Evolutionary conservation across 225 moss, liverwort and hornwort genomes (phyloP).

Genomic region (Polytrichum commune): DNA sequence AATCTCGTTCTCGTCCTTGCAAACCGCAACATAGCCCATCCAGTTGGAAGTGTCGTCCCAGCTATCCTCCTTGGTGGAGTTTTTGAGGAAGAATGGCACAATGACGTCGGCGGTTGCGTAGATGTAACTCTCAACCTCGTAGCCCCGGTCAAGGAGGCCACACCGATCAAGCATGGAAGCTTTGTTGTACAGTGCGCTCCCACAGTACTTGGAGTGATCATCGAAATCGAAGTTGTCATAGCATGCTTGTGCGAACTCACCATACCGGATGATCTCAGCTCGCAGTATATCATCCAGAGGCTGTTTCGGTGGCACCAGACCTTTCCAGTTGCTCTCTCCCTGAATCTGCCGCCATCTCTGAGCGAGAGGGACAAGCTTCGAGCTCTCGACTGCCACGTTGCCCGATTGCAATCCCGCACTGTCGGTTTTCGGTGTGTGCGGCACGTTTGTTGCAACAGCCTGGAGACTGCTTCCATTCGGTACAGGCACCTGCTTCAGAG

Average conservation of each 20-base stretch:
- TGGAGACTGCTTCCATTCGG: not conserved
- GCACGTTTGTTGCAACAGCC: not conserved
- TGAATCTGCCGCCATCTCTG: conserved; percentile 60
- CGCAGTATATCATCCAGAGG: conserved; percentile 48
- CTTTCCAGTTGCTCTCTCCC: conserved; percentile 48
- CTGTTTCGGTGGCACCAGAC: conserved; percentile 30
- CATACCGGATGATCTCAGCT: conserved; percentile 64
- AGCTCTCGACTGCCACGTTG: not conserved
- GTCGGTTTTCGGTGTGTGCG: not conserved
- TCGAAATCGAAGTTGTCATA: conserved; percentile 67
- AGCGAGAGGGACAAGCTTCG: not conserved
- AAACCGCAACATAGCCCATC: conserved; percentile 71
- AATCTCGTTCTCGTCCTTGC: conserved; percentile 45
- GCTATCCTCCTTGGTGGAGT: not conserved
- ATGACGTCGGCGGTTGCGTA: conserved; percentile 55
- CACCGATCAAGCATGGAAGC: conserved; percentile 37
- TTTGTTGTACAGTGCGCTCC: conserved; percentile 49
- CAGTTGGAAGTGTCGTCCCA: conserved; percentile 80
- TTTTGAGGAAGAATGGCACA: conserved; percentile 38
- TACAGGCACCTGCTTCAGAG: too few relatives aligned
- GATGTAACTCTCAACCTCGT: conserved; percentile 42
- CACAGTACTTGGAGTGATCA: conserved; percentile 42
- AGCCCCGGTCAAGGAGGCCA: conserved; percentile 40
- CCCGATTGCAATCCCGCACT: not conserved
- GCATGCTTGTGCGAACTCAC: conserved; percentile 61